These are phyloP conservation scores for Macrophomina phaseolina DNA, from an alignment of 2,329 filamentous ascomycete genomes.

Conservation along the genomic window DNA sequence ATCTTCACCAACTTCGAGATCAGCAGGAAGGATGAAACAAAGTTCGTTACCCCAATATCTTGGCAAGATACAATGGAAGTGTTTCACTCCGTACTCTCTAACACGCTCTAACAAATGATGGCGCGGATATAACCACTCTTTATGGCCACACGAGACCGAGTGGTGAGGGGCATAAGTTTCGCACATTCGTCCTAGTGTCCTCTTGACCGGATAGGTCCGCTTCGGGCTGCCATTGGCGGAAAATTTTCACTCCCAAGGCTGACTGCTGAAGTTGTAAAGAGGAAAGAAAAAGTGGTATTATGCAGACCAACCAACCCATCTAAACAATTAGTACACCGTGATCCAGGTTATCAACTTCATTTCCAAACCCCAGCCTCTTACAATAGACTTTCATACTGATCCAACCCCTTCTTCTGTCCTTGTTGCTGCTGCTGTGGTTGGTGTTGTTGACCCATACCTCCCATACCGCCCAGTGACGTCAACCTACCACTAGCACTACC, in stretches of 20 bases:
- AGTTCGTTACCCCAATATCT: too few species aligned
- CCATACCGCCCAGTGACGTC: constrained; percentile 32
- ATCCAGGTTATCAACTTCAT: neutral
- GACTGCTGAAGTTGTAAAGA: neutral
- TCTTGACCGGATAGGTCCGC: too few species aligned
- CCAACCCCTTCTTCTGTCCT: constrained; percentile 59
- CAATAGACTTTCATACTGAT: constrained; percentile 72
- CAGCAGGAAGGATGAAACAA: too few species aligned
- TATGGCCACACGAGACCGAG: too few species aligned
- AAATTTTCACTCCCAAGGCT: neutral
- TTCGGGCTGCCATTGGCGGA: too few species aligned
- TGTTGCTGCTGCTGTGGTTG: constrained; percentile 33
- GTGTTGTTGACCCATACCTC: constrained; percentile 16
- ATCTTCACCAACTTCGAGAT: too few species aligned
- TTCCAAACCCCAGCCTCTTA: constrained; percentile 37
- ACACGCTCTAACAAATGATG: too few species aligned
- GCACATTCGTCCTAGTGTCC: too few species aligned
- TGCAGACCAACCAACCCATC: neutral
- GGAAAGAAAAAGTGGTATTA: constrained; percentile 1
- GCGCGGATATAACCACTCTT: too few species aligned
- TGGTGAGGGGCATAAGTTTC: too few species aligned
- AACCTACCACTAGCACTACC: neutral
- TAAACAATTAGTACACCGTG: neutral
- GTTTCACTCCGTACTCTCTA: too few species aligned
- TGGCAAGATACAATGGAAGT: too few species aligned